Evolutionary conservation across 2,329 filamentous ascomycete genomes (phyloP).

Genomic region (Grosmannia huntii): DNA sequence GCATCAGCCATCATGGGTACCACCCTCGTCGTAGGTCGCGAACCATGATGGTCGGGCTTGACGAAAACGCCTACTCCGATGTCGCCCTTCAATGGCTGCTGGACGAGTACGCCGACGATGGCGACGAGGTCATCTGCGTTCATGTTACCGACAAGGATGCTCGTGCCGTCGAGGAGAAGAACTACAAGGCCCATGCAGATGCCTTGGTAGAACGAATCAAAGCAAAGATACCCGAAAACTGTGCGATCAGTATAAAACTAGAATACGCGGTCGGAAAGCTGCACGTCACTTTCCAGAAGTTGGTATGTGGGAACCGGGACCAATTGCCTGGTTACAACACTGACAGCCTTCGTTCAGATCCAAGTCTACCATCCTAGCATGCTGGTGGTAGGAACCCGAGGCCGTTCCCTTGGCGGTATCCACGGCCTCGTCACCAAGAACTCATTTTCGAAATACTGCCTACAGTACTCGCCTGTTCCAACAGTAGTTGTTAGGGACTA

Average conservation of each 20-base stretch:
- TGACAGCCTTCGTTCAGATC: constrained; percentile 43
- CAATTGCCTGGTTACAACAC: background rate
- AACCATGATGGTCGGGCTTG: constrained; percentile 82
- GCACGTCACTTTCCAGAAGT: constrained; percentile 77
- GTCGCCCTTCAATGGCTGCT: constrained; percentile 88
- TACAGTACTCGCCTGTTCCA: constrained; percentile 85
- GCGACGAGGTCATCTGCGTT: constrained; percentile 85
- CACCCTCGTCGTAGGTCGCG: constrained; percentile 67
- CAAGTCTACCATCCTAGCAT: constrained; percentile 85
- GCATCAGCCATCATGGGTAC: constrained; percentile 77
- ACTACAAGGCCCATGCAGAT: constrained; percentile 66
- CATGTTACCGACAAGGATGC: constrained; percentile 76
- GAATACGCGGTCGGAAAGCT: constrained; percentile 85
- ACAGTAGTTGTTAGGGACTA: constrained; percentile 85
- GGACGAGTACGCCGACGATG: constrained; percentile 83
- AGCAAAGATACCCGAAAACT: constrained; percentile 63
- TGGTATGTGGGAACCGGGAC: constrained; percentile 40
- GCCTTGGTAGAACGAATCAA: constrained; percentile 64
- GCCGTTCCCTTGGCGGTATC: constrained; percentile 71
- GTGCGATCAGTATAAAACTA: constrained; percentile 71
- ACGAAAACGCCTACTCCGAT: constrained; percentile 84
- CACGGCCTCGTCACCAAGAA: constrained; percentile 73
- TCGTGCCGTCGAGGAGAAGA: constrained; percentile 51
- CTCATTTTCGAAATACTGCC: constrained; percentile 86
- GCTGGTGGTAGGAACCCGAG: constrained; percentile 79